A percentile compares a stretch with the other conserved stretches of the same genome.
Conservation (phyloP, 768 basidiomycete species). For the Lentinula detonsa region DNA sequence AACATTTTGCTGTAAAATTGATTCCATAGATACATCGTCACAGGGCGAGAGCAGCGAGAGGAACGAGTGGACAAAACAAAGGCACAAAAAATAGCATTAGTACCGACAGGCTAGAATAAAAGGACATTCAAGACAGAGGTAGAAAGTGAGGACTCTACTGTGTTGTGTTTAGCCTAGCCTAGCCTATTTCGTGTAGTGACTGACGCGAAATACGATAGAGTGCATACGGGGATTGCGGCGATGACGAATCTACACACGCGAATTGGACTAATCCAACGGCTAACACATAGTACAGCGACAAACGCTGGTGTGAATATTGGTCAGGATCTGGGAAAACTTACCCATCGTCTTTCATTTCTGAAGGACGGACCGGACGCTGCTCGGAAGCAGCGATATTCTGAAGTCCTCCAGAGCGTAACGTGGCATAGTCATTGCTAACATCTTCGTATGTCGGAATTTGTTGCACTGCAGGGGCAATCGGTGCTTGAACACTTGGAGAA, state of each 20-base stretch:
- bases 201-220: background rate
- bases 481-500: conserved; percentile 28
- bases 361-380: conserved; percentile 70
- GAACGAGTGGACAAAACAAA: conserved; percentile 16
- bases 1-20: conserved; percentile 1
- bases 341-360: conserved; percentile 99
- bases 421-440: conserved; percentile 19
- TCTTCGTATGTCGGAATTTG: conserved; percentile 77
- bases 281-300: background rate
- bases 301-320: background rate
- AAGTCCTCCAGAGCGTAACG: conserved; percentile 15
- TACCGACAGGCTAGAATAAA: conserved; percentile 56
- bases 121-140: conserved; percentile 46
- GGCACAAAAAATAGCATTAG: conserved; percentile 60
- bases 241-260: conserved; percentile 2
- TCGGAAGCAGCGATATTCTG: conserved; percentile 34
- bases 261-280: background rate
- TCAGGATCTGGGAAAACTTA: conserved; percentile 25
- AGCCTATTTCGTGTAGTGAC: conserved; percentile 52
- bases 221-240: conserved; percentile 15
- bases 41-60: background rate
- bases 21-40: background rate
- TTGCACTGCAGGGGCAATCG: conserved; percentile 73
- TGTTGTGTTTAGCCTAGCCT: conserved; percentile 69
- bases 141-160: conserved; percentile 69